These are phyloP conservation scores for Canariomyces notabilis DNA, from an alignment of 2,329 filamentous ascomycete species.

Conservation along the genomic window DNA sequence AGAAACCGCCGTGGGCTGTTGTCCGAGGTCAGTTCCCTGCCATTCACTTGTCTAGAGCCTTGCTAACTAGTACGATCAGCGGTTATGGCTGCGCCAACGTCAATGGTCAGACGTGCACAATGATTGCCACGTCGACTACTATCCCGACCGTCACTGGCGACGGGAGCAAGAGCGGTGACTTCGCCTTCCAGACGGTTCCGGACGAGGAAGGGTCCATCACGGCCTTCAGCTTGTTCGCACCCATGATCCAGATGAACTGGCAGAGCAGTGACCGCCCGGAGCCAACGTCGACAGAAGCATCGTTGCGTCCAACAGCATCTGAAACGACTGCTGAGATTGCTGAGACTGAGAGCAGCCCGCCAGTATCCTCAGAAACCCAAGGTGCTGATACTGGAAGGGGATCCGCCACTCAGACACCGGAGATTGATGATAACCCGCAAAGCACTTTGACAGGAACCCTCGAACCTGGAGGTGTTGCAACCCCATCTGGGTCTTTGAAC, in stretches of 20 bases:
- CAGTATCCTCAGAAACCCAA: too few species aligned
- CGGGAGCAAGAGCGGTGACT: conserved; percentile 14
- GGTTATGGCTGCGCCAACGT: conserved; percentile 26
- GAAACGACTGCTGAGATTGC: conserved; percentile 1
- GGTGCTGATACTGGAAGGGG: conserved; percentile 3
- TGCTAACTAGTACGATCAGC: conserved; percentile 11
- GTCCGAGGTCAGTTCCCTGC: conserved; percentile 23
- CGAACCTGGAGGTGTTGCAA: not conserved
- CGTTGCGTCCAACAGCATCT: not conserved
- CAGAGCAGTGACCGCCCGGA: conserved; percentile 23
- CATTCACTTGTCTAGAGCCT: not conserved
- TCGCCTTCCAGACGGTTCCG: conserved; percentile 17
- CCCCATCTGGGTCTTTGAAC: not conserved
- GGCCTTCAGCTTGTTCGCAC: conserved; percentile 23
- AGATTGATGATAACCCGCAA: conserved; percentile 9
- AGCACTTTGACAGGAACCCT: not conserved
- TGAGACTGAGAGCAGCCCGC: too few species aligned
- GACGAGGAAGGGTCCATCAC: conserved; percentile 18
- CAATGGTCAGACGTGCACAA: conserved; percentile 26
- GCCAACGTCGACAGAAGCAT: conserved; percentile 1
- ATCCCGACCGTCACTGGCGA: conserved; percentile 24
- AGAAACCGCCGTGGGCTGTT: conserved; percentile 28
- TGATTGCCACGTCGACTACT: conserved; percentile 21
- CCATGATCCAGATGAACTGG: conserved; percentile 29
- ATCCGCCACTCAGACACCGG: conserved; percentile 12